These are phyloP conservation scores for Iberis pinnata DNA, from an alignment of 345 rosid species.

Conservation along the genomic window DNA sequence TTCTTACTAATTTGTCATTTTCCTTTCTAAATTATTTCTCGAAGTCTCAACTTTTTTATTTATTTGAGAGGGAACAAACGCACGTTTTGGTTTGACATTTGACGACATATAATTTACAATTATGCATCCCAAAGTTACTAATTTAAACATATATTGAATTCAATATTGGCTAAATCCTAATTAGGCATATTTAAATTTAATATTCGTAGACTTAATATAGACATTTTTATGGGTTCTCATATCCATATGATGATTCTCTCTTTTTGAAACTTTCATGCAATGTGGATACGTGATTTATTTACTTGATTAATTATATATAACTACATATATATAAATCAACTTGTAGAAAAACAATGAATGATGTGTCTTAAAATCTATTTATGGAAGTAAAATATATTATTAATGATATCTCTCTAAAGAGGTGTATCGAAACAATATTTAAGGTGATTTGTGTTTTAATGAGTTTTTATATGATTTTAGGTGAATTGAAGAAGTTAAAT, in stretches of 20 bases:
- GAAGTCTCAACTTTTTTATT: slow-evolving; percentile 13
- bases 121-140: slow-evolving; percentile 16
- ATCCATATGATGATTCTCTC: slow-evolving; percentile 5
- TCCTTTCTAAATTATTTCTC: background rate
- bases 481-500: no score
- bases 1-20: slow-evolving; percentile 8
- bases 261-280: background rate
- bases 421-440: no score
- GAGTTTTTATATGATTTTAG: no score
- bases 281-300: background rate
- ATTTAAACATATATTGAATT: no score
- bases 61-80: slow-evolving; percentile 27
- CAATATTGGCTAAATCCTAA: no score
- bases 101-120: no score
- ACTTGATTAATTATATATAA: background rate
- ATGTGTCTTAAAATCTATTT: no score
- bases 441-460: no score
- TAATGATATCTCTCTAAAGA: no score
- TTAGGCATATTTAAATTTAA: background rate
- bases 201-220: slow-evolving; percentile 2
- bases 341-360: no score
- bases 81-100: slow-evolving; percentile 20
- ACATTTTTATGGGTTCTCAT: slow-evolving; percentile 8
- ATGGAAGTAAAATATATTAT: no score
- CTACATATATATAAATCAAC: no score